phyloP scores from a whole-genome alignment of 306 rosid genomes.

The Cicer cuneatum region DNA sequence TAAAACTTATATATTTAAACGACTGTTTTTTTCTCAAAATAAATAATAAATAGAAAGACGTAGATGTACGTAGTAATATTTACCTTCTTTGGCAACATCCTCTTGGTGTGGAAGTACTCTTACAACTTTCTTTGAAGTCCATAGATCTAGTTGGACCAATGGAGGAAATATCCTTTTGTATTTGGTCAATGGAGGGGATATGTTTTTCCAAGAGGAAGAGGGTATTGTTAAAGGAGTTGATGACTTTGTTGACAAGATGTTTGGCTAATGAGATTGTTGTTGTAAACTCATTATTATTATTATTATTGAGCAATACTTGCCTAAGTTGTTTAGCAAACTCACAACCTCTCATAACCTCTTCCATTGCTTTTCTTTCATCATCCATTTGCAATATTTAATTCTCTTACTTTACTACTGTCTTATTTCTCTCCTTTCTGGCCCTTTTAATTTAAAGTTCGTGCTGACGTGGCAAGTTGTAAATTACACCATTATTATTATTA shows the following conservation, averaged over 20 bases:
- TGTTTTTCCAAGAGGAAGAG: conserved; percentile 41
- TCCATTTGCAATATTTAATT: not conserved
- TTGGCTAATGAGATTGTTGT: conserved; percentile 8
- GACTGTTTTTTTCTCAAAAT: no score
- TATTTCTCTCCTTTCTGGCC: no score
- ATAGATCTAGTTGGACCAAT: conserved; percentile 26
- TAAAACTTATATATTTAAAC: no score
- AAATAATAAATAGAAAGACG: no score
- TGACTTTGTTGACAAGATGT: conserved; percentile 43
- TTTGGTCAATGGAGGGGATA: not conserved
- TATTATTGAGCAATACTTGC: not conserved
- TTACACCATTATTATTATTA: no score
- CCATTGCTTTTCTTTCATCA: not conserved
- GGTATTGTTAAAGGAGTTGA: conserved; percentile 47
- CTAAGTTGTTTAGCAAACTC: conserved; percentile 49
- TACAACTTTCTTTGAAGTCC: conserved; percentile 42
- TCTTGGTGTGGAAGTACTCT: conserved; percentile 3
- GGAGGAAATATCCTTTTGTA: conserved; percentile 1
- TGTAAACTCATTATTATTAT: not conserved
- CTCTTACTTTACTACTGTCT: no score
- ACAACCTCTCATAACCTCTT: conserved; percentile 58
- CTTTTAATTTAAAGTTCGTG: no score
- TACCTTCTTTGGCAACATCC: conserved; percentile 59
- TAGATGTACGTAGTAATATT: no score
- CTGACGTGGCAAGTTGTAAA: no score